These are phyloP conservation scores for Eruca vesicaria DNA, from an alignment of 441 rosid species.

Conservation along the genomic window DNA sequence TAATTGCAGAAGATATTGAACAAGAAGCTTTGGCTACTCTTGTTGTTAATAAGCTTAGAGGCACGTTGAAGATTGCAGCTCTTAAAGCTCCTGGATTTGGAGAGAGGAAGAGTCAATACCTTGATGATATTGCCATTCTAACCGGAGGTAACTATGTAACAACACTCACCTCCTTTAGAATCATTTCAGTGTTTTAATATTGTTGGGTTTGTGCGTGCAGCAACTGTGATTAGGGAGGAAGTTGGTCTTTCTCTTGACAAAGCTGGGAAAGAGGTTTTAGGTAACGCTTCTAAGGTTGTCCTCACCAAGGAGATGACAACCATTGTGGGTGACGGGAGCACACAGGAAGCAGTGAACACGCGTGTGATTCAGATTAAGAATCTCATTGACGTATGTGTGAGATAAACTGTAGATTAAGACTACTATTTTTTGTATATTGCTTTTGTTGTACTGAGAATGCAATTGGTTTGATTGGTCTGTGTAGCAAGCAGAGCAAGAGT, in stretches of 20 bases:
- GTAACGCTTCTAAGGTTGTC: conserved; percentile 78
- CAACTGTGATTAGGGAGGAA: conserved; percentile 84
- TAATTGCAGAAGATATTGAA: conserved; percentile 89
- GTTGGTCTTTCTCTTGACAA: conserved; percentile 87
- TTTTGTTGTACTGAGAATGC: neutral
- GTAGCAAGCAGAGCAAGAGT: neutral
- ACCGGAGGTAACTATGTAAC: conserved; percentile 86
- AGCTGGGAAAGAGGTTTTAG: conserved; percentile 76
- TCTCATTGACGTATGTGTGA: conserved; percentile 61
- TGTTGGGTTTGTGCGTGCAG: conserved; percentile 30
- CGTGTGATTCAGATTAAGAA: conserved; percentile 78
- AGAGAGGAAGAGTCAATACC: conserved; percentile 93
- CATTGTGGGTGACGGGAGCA: conserved; percentile 89
- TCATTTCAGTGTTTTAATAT: too few relatives aligned
- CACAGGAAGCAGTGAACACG: conserved; percentile 82
- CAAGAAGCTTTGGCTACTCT: conserved; percentile 95
- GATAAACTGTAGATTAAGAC: neutral
- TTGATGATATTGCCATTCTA: conserved; percentile 88
- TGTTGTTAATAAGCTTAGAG: conserved; percentile 95
- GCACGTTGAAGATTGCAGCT: conserved; percentile 89
- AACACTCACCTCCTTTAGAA: too few relatives aligned
- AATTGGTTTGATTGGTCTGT: neutral
- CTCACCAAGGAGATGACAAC: conserved; percentile 82
- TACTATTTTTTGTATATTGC: neutral
- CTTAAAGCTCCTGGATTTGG: conserved; percentile 98